Conservation (phyloP, 805 yeast genomes). For the Candida vartiovaarae region DNA sequence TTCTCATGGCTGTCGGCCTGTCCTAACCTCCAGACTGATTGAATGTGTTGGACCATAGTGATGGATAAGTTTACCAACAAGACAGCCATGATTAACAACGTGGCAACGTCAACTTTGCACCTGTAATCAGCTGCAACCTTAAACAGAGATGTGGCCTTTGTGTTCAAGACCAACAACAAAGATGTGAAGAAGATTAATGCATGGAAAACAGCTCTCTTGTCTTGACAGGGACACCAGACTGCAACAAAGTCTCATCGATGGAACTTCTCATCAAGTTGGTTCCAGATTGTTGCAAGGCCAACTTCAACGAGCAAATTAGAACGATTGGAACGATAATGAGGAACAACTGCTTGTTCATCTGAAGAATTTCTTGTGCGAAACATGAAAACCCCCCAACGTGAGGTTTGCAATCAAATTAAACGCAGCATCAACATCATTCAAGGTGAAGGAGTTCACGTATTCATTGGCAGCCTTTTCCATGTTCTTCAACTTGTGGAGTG, state of each 20-base stretch:
- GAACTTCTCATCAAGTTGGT: slow-evolving; percentile 3
- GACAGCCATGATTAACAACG: slow-evolving; percentile 8
- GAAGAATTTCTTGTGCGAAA: slow-evolving; percentile 12
- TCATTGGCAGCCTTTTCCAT: neutral
- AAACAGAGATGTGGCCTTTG: slow-evolving; percentile 5
- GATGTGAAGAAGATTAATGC: slow-evolving; percentile 1
- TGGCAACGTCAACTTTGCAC: slow-evolving; percentile 5
- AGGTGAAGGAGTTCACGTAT: slow-evolving; percentile 5
- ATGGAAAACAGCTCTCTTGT: slow-evolving; percentile 1
- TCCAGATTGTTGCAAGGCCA: slow-evolving; percentile 1
- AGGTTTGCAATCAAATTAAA: slow-evolving; percentile 6
- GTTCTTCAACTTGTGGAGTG: slow-evolving; percentile 7
- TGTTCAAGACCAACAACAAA: slow-evolving; percentile 2
- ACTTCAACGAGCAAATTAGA: slow-evolving; percentile 2
- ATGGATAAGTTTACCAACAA: slow-evolving; percentile 7
- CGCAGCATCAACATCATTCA: neutral
- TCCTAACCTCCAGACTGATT: too few relatives aligned
- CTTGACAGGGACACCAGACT: neutral
- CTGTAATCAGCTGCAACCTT: neutral
- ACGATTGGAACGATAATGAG: slow-evolving; percentile 9
- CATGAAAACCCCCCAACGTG: slow-evolving; percentile 5
- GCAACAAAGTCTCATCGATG: neutral
- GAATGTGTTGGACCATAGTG: neutral
- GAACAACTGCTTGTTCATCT: slow-evolving; percentile 7
- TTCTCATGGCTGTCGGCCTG: too few relatives aligned